phyloP scores from a whole-genome alignment of 768 basidiomycete genomes.

The Ramaria rubella region DNA sequence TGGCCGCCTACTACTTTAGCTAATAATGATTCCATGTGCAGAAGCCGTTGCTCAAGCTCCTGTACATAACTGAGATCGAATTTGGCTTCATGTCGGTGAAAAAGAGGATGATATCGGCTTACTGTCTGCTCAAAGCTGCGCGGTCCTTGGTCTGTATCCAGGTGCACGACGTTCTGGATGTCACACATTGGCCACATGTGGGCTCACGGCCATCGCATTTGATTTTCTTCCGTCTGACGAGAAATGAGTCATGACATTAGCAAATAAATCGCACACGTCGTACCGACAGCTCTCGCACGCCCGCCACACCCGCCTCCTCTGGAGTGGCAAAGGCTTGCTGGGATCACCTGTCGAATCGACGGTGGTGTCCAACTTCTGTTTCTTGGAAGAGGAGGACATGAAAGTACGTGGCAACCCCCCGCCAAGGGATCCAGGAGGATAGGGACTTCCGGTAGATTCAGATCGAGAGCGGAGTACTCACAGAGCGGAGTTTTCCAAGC shows the following conservation, averaged over 20 bases:
- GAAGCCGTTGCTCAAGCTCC: conserved; percentile 78
- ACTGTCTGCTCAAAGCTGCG: conserved; percentile 87
- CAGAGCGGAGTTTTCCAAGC: not conserved
- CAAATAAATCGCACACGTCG: conserved; percentile 19
- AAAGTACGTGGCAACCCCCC: too few species aligned
- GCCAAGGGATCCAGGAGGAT: too few species aligned
- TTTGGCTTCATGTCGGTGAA: conserved; percentile 9
- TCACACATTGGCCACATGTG: conserved; percentile 73
- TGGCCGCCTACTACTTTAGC: conserved; percentile 4
- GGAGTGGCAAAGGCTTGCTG: conserved; percentile 71
- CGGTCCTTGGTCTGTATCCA: conserved; percentile 92
- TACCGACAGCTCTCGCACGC: conserved; percentile 88
- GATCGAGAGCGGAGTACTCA: not conserved
- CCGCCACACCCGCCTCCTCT: conserved; percentile 76
- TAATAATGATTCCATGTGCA: conserved; percentile 69
- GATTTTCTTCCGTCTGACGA: conserved; percentile 89
- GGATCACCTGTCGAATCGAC: conserved; percentile 43
- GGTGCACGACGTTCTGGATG: conserved; percentile 71
- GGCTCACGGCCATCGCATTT: conserved; percentile 89
- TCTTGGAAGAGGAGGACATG: conserved; percentile 59
- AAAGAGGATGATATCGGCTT: conserved; percentile 30
- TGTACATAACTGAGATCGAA: conserved; percentile 66
- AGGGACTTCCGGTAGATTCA: not conserved
- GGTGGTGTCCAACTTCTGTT: conserved; percentile 47
- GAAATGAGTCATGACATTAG: conserved; percentile 1